Percentiles rank a stretch among this genome's conserved stretches.
Evolutionary conservation across 75 land plant genomes (phyloP).

Genomic region (Selaginella tamariscina): DNA sequence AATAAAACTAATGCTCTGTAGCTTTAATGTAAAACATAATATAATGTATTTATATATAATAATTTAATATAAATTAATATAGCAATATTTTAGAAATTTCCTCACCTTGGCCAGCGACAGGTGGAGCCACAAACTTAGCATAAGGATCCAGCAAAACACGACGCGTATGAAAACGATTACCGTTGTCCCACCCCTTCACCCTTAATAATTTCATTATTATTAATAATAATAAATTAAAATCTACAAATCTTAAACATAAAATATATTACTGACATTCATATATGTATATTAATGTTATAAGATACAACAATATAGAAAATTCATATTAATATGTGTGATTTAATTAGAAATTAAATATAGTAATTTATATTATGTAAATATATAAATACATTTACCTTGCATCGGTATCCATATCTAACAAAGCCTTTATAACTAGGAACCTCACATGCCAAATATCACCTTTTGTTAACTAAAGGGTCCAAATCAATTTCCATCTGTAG

Average conservation of each 20-base stretch:
- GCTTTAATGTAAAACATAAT: background rate
- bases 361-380: too few relatives aligned
- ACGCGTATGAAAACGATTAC: conserved; percentile 29
- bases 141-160: conserved; percentile 77
- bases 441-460: conserved; percentile 78
- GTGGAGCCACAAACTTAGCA: conserved; percentile 47
- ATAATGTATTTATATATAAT: background rate
- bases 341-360: too few relatives aligned
- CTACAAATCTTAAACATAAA: too few relatives aligned
- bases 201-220: too few relatives aligned
- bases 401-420: conserved; percentile 75
- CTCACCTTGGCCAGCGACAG: conserved; percentile 33
- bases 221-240: too few relatives aligned
- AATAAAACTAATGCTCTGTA: background rate
- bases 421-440: conserved; percentile 32
- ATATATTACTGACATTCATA: too few relatives aligned
- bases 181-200: conserved; percentile 30
- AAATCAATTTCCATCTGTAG: conserved; percentile 79
- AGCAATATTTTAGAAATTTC: background rate
- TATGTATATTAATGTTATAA: too few relatives aligned
- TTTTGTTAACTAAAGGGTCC: conserved; percentile 56
- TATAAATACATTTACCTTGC: conserved; percentile 47
- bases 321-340: too few relatives aligned
- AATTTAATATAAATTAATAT: background rate
- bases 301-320: too few relatives aligned